Evolutionary conservation across 1,139 yeast genomes (phyloP), one percentile per base, ranked within the genome.

Genomic region (Geotrichum fermentans): DNA sequence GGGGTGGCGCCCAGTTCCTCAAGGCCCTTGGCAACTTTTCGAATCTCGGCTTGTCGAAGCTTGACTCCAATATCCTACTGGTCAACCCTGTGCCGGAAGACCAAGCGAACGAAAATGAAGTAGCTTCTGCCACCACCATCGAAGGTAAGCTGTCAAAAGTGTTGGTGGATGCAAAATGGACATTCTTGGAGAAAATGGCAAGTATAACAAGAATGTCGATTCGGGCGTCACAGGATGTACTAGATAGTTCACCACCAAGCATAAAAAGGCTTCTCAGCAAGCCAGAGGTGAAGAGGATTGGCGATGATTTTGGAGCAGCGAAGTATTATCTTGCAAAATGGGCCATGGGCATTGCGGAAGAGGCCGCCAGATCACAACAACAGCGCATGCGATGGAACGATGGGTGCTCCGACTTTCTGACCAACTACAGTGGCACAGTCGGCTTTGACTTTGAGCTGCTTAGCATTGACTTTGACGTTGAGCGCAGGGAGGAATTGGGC

Each of bases 321-420:
- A 75, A 90, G 47, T 85, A 89, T 4, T 92, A 89, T 64, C 72
- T 92, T 53, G 97, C 98, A 4, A 89, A 89, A 69, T 92, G 98
- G 98, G 97, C 98, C 0, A 78, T 88, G 60, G 89, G 89, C 38
- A 95, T 92, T 21, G 94, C 92, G 58, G 94, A 89, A 60, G 96
- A 92, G 62, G 95, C 96, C 1, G 94, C 87, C 59, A 78, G 77
- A 56, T 78, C 84, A 43, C 81, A 84, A 53, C 72, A 75, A 41
- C 35, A 75, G 41, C 68, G 71, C 47, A 61, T 69, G 29, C 66
- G 69, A n/a, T 69, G 73, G 72, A 61, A 67, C 22, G 54, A 49
- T 22, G 62, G 62, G 4, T 75, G 79, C 56, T 69, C 85, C 51
- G 80, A 79, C 57, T 67, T 80, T 42, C 68, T 86, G 41, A 78